phyloP scores from a whole-genome alignment of 163 green algal species.

The Scenedesmus sp. region DNA sequence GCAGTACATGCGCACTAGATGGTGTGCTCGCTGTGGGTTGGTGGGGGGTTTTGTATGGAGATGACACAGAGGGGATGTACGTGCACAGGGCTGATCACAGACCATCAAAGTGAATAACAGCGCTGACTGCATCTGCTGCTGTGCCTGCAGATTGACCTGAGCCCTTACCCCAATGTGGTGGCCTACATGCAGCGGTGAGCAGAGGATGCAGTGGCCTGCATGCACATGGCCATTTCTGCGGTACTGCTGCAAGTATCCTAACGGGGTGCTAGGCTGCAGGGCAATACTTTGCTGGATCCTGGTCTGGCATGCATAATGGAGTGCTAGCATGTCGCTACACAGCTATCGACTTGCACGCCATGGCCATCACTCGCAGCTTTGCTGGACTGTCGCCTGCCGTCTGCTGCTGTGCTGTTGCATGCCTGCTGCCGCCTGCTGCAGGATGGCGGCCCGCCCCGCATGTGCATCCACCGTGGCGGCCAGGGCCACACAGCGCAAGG shows the following conservation, averaged over 20 bases:
- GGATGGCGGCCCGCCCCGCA: slow-evolving; percentile 51
- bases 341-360: neutral
- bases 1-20: too few species aligned
- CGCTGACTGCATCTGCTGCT: neutral
- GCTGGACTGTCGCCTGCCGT: neutral
- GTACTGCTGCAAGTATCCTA: neutral
- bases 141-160: slow-evolving; percentile 53
- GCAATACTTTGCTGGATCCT: too few species aligned
- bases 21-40: too few species aligned
- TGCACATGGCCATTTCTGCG: neutral
- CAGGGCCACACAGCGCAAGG: neutral
- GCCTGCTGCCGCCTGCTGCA: neutral
- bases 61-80: too few species aligned
- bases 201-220: neutral
- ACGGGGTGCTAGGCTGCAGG: neutral
- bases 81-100: neutral
- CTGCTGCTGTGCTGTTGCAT: neutral
- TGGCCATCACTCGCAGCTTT: neutral
- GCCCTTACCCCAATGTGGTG: slow-evolving; percentile 55
- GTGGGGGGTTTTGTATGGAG: too few species aligned
- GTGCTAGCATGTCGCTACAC: neutral
- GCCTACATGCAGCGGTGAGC: slow-evolving; percentile 58
- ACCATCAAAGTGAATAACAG: too few species aligned
- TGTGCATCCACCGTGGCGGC: slow-evolving; percentile 57
- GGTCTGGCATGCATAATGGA: too few species aligned